Percentiles rank a stretch among this genome's conserved stretches.
Conservation (phyloP, 2,329 filamentous ascomycete genomes). For the Fonsecaea multimorphosa region DNA sequence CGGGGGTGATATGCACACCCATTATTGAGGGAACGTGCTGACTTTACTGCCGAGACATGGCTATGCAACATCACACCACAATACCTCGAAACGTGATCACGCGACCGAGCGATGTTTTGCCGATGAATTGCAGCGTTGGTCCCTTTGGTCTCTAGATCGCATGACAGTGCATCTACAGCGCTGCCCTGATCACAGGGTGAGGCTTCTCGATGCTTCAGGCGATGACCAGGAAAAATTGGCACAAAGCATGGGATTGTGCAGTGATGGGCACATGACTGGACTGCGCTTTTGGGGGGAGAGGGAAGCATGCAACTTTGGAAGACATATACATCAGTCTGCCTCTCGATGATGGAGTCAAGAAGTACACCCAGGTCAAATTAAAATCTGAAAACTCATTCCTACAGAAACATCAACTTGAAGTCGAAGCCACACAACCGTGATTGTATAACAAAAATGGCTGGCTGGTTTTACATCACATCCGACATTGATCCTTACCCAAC, state of each 20-base stretch:
- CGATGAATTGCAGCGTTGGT: background rate
- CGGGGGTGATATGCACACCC: too few relatives aligned
- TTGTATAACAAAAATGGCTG: slow-evolving; percentile 12
- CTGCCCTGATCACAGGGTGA: slow-evolving; percentile 17
- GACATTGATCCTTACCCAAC: slow-evolving; percentile 34
- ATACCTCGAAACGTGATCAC: background rate
- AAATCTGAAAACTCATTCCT: background rate
- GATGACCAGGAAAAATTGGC: background rate
- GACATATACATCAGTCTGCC: slow-evolving; percentile 12
- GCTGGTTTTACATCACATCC: slow-evolving; percentile 30
- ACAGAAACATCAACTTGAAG: background rate
- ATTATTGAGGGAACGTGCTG: background rate
- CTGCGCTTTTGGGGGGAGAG: background rate
- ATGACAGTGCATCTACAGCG: slow-evolving; percentile 12
- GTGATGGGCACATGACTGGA: slow-evolving; percentile 12
- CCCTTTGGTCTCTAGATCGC: slow-evolving; percentile 5
- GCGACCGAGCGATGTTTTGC: background rate
- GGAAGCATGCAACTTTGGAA: background rate
- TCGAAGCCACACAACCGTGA: background rate
- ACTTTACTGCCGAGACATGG: background rate
- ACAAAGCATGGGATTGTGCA: background rate
- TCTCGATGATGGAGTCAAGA: background rate
- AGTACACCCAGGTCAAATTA: background rate
- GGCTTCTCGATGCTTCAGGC: slow-evolving; percentile 22
- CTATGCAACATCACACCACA: slow-evolving; percentile 19